phyloP scores from a whole-genome alignment of 441 rosid species.

The Brassica hybrid region DNA sequence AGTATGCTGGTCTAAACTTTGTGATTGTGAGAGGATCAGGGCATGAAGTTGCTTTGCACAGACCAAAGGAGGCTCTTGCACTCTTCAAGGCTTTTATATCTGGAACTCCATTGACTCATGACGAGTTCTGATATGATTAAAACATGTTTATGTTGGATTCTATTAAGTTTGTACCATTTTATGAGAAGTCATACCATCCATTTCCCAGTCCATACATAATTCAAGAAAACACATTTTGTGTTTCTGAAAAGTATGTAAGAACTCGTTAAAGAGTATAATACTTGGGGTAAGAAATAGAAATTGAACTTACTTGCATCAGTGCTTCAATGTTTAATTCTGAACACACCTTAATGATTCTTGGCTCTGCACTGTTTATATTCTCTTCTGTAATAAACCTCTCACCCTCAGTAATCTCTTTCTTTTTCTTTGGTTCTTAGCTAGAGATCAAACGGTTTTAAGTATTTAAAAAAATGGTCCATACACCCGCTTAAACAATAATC shows the following conservation, averaged over 20 bases:
- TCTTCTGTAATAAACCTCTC: too few relatives aligned
- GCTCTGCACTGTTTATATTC: background rate
- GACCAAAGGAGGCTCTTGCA: constrained; percentile 72
- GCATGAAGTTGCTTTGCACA: constrained; percentile 92
- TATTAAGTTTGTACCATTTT: constrained; percentile 20
- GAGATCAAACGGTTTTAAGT: too few relatives aligned
- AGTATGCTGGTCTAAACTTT: constrained; percentile 77
- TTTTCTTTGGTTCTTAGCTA: too few relatives aligned
- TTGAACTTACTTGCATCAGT: background rate
- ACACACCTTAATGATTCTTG: background rate
- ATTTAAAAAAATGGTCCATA: too few relatives aligned
- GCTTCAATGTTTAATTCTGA: background rate
- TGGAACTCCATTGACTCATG: constrained; percentile 53
- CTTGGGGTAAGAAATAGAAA: background rate
- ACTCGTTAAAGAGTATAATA: background rate
- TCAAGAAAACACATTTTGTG: background rate
- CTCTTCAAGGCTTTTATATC: constrained; percentile 77
- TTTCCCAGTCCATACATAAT: background rate
- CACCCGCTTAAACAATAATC: too few relatives aligned
- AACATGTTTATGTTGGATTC: constrained; percentile 17
- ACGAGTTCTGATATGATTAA: constrained; percentile 4
- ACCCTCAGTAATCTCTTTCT: constrained; percentile 12
- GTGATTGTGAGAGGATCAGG: constrained; percentile 91
- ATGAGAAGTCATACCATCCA: background rate
- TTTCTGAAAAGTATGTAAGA: background rate